Conservation (phyloP, 192 early-diverging fungal genomes). For the Umbelopsis isabellina region DNA sequence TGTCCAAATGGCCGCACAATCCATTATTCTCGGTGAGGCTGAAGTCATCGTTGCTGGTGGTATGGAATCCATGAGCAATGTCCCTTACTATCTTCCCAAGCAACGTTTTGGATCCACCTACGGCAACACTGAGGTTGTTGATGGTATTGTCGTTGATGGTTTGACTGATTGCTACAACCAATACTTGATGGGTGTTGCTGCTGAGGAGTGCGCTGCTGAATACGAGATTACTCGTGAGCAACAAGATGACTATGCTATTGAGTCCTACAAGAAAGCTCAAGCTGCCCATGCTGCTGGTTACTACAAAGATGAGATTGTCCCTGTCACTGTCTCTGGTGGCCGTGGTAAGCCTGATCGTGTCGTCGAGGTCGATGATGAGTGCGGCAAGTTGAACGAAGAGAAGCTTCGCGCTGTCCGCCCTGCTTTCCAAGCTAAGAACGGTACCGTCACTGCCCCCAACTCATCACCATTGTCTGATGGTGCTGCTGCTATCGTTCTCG, state of each 20-base stretch:
- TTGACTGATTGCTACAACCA: slow-evolving; percentile 76
- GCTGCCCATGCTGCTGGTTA: slow-evolving; percentile 61
- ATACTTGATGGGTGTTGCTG: slow-evolving; percentile 78
- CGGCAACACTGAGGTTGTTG: slow-evolving; percentile 70
- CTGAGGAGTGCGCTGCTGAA: slow-evolving; percentile 81
- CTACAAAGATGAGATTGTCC: slow-evolving; percentile 72
- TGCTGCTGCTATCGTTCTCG: slow-evolving; percentile 74
- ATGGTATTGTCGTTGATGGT: slow-evolving; percentile 77
- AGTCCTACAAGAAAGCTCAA: slow-evolving; percentile 78
- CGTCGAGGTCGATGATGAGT: slow-evolving; percentile 67
- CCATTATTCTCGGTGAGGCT: slow-evolving; percentile 72
- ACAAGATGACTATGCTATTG: slow-evolving; percentile 79
- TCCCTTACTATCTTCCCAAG: slow-evolving; percentile 80
- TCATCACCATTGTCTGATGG: slow-evolving; percentile 83
- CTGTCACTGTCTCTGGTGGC: slow-evolving; percentile 68
- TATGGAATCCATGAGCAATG: slow-evolving; percentile 84
- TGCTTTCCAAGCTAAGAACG: slow-evolving; percentile 80
- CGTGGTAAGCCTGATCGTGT: slow-evolving; percentile 67
- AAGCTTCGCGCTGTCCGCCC: slow-evolving; percentile 90
- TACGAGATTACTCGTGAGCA: slow-evolving; percentile 77
- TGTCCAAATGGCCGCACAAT: slow-evolving; percentile 71
- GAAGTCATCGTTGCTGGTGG: slow-evolving; percentile 79
- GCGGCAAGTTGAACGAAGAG: slow-evolving; percentile 73
- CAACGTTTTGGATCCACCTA: slow-evolving; percentile 80
- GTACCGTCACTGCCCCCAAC: slow-evolving; percentile 92